phyloP scores from a whole-genome alignment of 1,284 basidiomycete species.

The Sphagnurus paluster region DNA sequence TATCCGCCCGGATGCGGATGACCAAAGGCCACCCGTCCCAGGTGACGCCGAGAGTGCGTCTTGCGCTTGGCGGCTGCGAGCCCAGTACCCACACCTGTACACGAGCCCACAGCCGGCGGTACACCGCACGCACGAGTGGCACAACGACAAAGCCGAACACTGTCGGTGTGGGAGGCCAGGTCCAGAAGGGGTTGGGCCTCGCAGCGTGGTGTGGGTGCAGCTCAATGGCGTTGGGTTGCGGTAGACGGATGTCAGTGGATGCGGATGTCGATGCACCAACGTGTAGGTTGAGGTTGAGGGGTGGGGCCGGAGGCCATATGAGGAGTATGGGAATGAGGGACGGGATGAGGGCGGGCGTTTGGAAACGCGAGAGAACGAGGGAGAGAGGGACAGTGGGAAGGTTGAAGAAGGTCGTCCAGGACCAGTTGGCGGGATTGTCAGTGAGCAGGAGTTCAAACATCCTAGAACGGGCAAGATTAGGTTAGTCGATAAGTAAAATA shows the following conservation, averaged over 20 bases:
- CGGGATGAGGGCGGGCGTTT: conserved; percentile 34
- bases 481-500: not conserved
- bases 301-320: conserved; percentile 60
- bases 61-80: conserved; percentile 27
- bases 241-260: conserved; percentile 7
- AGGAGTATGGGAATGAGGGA: conserved; percentile 55
- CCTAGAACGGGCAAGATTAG: conserved; percentile 28
- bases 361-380: conserved; percentile 45
- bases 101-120: conserved; percentile 42
- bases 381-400: conserved; percentile 60
- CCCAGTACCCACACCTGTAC: conserved; percentile 51
- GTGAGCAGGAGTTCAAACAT: conserved; percentile 62
- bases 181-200: conserved; percentile 8
- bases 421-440: conserved; percentile 67
- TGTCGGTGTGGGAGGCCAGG: conserved; percentile 64
- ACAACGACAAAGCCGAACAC: conserved; percentile 54
- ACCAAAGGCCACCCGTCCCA: conserved; percentile 46
- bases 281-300: conserved; percentile 33
- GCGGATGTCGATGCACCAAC: conserved; percentile 1
- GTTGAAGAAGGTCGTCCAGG: conserved; percentile 69
- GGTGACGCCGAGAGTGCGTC: conserved; percentile 12
- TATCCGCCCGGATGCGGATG: conserved; percentile 47
- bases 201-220: conserved; percentile 1
- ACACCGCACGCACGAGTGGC: conserved; percentile 48
- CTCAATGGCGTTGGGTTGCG: conserved; percentile 16